A percentile compares a stretch with the other conserved stretches of the same genome.
phyloP scores from a whole-genome alignment of 2,329 filamentous ascomycete species.

The Exutisphaerella laricina region DNA sequence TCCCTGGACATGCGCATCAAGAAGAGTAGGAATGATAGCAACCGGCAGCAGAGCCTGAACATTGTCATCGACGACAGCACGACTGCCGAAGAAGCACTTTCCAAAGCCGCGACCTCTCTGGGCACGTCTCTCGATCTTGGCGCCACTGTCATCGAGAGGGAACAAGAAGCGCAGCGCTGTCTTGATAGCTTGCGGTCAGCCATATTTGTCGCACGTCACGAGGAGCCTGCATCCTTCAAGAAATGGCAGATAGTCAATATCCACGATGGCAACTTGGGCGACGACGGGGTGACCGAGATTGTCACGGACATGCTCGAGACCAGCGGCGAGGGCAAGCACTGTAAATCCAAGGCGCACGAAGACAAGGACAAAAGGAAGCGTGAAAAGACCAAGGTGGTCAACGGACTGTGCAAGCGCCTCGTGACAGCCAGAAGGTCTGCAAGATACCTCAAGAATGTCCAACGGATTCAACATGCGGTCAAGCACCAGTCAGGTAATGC shows the following conservation, averaged over 20 bases:
- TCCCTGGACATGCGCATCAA: conserved; percentile 46
- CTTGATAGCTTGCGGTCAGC: conserved; percentile 1
- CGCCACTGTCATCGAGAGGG: conserved; percentile 10
- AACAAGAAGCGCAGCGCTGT: conserved; percentile 7
- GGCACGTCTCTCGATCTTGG: conserved; percentile 4
- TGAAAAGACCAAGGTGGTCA: conserved; percentile 13
- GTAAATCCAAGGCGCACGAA: neutral
- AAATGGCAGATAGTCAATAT: conserved; percentile 19
- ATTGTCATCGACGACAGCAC: conserved; percentile 37
- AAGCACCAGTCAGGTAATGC: too few relatives aligned
- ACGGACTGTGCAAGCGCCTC: conserved; percentile 18
- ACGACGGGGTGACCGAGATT: conserved; percentile 15
- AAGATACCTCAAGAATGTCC: conserved; percentile 22
- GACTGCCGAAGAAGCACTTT: conserved; percentile 49
- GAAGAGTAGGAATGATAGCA: conserved; percentile 33
- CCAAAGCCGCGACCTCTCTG: conserved; percentile 40
- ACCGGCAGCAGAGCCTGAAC: conserved; percentile 40
- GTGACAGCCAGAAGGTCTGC: conserved; percentile 20
- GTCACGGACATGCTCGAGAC: conserved; percentile 1
- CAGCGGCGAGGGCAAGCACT: neutral
- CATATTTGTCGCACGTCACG: conserved; percentile 2
- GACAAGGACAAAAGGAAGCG: conserved; percentile 1
- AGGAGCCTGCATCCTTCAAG: conserved; percentile 12
- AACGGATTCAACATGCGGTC: conserved; percentile 11
- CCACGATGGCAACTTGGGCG: conserved; percentile 22